Evolutionary conservation across 805 yeast genomes (phyloP).

Genomic region (Suhomyces sp.): DNA sequence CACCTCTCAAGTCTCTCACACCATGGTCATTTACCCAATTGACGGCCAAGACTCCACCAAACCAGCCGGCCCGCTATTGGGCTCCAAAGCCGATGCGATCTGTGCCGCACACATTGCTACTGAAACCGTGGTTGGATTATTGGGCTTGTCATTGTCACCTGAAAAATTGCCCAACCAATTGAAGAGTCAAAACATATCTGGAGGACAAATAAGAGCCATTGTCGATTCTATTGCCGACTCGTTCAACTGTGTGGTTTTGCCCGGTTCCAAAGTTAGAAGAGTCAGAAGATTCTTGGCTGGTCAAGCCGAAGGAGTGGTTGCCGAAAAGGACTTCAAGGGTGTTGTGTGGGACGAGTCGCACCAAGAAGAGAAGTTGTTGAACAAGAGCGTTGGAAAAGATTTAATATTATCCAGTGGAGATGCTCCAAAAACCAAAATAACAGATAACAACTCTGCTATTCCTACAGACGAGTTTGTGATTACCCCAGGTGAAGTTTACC

Average conservation of each 20-base stretch:
- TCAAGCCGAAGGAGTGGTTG: constrained; percentile 88
- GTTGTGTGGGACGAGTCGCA: constrained; percentile 83
- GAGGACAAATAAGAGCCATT: constrained; percentile 63
- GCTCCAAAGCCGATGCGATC: constrained; percentile 82
- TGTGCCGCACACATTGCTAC: constrained; percentile 88
- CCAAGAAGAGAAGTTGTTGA: constrained; percentile 61
- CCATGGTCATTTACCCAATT: constrained; percentile 77
- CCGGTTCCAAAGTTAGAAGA: constrained; percentile 90
- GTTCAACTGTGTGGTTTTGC: constrained; percentile 81
- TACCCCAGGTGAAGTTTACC: constrained; percentile 79
- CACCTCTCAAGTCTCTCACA: constrained; percentile 83
- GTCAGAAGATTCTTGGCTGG: constrained; percentile 93
- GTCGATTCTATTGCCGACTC: constrained; percentile 86
- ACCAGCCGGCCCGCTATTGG: constrained; percentile 79
- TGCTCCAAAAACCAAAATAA: constrained; percentile 4
- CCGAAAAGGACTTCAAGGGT: constrained; percentile 90
- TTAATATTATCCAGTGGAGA: constrained; percentile 33
- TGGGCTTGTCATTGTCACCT: constrained; percentile 72
- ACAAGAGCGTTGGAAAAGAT: constrained; percentile 36
- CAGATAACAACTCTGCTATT: constrained; percentile 48
- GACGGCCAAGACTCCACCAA: constrained; percentile 32
- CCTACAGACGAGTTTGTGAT: constrained; percentile 74
- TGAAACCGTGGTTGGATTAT: constrained; percentile 75
- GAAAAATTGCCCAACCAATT: constrained; percentile 65
- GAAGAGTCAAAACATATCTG: constrained; percentile 53